A percentile compares a stretch with the other conserved stretches of the same genome.
phyloP scores from a whole-genome alignment of 1,139 yeast genomes.

The Suhomyces panamericanus region DNA sequence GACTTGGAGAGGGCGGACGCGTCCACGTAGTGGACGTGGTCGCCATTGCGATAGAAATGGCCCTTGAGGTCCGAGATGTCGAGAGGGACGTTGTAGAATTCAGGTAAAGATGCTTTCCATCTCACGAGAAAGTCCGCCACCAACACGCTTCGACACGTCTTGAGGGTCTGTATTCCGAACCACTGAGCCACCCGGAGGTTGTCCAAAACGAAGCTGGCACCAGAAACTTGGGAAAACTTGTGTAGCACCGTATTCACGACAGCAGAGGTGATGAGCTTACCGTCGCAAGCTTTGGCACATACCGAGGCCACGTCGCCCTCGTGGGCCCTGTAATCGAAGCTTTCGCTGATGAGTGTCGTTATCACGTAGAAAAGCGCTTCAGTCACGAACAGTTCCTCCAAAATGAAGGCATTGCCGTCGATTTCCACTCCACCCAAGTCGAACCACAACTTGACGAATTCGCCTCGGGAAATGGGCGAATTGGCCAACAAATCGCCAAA shows the following conservation, averaged over 20 bases:
- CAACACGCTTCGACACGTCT: conserved; percentile 29
- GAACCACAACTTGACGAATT: conserved; percentile 57
- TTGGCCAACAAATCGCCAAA: conserved; percentile 42
- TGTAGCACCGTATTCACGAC: conserved; percentile 49
- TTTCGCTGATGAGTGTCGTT: conserved; percentile 49
- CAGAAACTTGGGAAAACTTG: conserved; percentile 33
- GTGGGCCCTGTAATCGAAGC: conserved; percentile 26
- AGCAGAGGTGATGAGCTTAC: conserved; percentile 21
- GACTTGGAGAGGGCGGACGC: conserved; percentile 49
- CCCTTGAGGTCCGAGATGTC: conserved; percentile 57
- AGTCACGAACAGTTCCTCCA: conserved; percentile 27
- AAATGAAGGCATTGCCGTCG: conserved; percentile 30
- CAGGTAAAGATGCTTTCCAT: conserved; percentile 70
- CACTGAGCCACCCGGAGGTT: conserved; percentile 48
- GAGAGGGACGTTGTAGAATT: conserved; percentile 57
- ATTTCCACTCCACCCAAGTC: conserved; percentile 58
- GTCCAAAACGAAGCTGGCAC: conserved; percentile 35
- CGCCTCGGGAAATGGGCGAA: conserved; percentile 57
- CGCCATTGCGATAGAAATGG: conserved; percentile 49
- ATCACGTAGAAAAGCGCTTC: conserved; percentile 45
- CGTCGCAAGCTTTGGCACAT: conserved; percentile 21
- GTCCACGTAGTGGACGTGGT: conserved; percentile 54
- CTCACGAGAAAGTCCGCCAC: conserved; percentile 52
- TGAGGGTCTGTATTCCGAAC: conserved; percentile 60
- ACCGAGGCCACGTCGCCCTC: conserved; percentile 25